Evolutionary conservation across 2,329 filamentous ascomycete species (phyloP), one percentile per base, ranked within the genome.

Genomic region (Fusarium decemcellulare): DNA sequence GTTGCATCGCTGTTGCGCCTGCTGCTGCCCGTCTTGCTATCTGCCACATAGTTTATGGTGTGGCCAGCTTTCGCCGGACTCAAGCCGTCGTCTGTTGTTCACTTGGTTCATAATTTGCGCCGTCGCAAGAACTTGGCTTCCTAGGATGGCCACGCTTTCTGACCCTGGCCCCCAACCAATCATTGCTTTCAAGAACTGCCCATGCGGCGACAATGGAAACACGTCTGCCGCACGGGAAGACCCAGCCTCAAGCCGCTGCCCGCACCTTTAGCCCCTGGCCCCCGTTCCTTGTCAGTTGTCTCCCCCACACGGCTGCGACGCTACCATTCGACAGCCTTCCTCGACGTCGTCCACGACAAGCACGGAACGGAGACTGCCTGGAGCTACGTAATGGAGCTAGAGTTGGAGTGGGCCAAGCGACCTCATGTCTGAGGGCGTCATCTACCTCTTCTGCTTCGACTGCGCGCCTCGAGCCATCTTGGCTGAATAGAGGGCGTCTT

Each of bases 141-240:
- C 59, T 34, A 36, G 62, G 66, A 72, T 72, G 55, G 61, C 51
- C 42, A 64, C 60, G 59, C 59, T 65, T 58, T 52, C 37, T 55
- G 58, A 73, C 60, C 64, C 55, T 67, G 48, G 53, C 58, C 14
- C 39, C 27, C 53, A 48, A 50, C 73, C 73, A 75, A 75, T 75
- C 72, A 74, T 29, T 27, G 46, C 42, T 43, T 34, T 29, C 34
- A 59, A 29, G 50, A 58, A 48, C 56, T 61, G 56, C 65, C 71
- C 59, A 75, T 75, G 73, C 73, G 73, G 73, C 73, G 73, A 74
- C 72, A 75, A 73, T 65, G 61, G 70, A 75, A 75, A 75, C 72
- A 71, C 59, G 68, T 74, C 68, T 74, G 71, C 67, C 71, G 65
- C 56, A 68, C 70, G 71, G 72, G 68, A 72, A 68, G 73, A 65